Evolutionary conservation across 2,329 filamentous ascomycete genomes (phyloP).

Genomic region (Chaetomium globosum): DNA sequence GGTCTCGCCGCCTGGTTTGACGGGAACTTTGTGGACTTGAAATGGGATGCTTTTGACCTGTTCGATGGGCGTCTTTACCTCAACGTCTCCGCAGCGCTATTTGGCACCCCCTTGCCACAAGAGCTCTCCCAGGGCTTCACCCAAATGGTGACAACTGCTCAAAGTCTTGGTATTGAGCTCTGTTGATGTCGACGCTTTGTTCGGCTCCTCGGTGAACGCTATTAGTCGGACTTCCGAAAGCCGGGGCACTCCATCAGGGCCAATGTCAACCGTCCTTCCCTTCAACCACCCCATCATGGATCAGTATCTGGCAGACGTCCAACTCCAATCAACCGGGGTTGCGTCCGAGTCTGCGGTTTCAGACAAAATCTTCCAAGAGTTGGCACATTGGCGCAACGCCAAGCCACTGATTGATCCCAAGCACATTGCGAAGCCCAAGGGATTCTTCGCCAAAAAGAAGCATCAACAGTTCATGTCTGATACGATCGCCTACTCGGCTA

Average conservation of each 20-base stretch:
- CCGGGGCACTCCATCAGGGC: background rate
- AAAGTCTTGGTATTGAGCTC: background rate
- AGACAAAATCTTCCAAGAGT: background rate
- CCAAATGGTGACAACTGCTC: conserved; percentile 10
- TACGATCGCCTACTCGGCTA: conserved; percentile 13
- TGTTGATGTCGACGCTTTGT: background rate
- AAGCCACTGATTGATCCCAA: background rate
- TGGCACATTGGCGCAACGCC: background rate
- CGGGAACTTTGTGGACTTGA: background rate
- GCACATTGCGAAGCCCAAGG: conserved; percentile 2
- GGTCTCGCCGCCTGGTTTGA: conserved; percentile 6
- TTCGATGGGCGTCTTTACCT: conserved; percentile 12
- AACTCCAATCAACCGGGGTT: background rate
- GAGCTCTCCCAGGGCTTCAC: background rate
- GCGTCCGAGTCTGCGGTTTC: background rate
- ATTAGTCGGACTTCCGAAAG: background rate
- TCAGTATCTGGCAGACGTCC: background rate
- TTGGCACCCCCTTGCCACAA: background rate
- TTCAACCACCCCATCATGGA: conserved; percentile 12
- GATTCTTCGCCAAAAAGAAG: conserved; percentile 1
- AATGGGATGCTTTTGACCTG: conserved; percentile 12
- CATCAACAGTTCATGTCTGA: conserved; percentile 16
- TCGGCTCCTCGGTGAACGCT: background rate
- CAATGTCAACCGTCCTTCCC: background rate
- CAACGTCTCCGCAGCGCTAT: conserved; percentile 1